phyloP scores from a whole-genome alignment of 2,329 filamentous ascomycete species.

The Neofusicoccum umdonicola region DNA sequence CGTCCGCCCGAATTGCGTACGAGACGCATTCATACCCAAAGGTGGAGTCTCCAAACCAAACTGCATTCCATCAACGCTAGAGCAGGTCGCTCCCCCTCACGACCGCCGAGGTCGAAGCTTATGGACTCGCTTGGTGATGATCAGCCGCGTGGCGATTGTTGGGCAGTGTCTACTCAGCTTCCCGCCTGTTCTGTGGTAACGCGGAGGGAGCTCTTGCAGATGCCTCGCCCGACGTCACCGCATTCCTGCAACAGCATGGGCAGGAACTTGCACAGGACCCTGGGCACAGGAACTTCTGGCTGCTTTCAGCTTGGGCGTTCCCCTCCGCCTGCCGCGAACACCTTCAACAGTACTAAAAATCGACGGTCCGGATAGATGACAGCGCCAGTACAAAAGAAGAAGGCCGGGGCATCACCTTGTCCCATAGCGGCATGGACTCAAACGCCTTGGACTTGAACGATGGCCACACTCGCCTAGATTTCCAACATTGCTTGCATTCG shows the following conservation, averaged over 20 bases:
- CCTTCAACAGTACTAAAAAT: background rate
- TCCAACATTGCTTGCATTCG: background rate
- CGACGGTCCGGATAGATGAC: background rate
- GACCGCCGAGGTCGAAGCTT: too few relatives aligned
- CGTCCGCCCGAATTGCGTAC: background rate
- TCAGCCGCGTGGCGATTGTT: background rate
- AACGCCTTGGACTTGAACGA: background rate
- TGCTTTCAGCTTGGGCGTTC: background rate
- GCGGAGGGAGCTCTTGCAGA: background rate
- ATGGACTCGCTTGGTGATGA: background rate
- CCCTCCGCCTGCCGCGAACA: background rate
- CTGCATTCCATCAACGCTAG: too few relatives aligned
- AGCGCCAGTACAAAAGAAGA: background rate
- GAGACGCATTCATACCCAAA: conserved; percentile 4
- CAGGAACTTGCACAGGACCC: background rate
- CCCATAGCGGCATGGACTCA: background rate
- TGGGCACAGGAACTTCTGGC: background rate
- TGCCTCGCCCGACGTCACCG: background rate
- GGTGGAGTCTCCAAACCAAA: background rate
- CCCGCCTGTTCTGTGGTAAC: background rate
- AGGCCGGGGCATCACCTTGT: background rate
- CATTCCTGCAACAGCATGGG: background rate
- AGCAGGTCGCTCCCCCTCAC: too few relatives aligned
- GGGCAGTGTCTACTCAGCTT: background rate
- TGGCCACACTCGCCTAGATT: background rate